phyloP scores from a whole-genome alignment of 2,329 filamentous ascomycete species.

The Setomelanomma holmii region DNA sequence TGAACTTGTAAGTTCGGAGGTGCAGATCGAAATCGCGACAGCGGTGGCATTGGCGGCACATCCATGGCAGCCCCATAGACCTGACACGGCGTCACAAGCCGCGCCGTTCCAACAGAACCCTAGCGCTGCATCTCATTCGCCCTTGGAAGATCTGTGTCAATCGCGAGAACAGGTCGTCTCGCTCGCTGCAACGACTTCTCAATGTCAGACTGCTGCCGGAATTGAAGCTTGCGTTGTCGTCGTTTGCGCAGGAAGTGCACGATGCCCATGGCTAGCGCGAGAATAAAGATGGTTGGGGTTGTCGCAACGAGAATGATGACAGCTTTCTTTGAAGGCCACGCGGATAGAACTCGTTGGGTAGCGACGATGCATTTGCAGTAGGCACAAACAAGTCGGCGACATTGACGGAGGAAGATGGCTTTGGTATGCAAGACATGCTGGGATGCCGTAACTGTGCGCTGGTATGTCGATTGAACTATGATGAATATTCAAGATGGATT shows the following conservation, averaged over 20 bases:
- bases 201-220: slow-evolving; percentile 5
- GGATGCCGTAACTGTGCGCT: no score
- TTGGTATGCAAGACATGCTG: neutral
- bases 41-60: neutral
- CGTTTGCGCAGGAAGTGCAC: slow-evolving; percentile 4
- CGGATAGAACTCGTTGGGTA: neutral
- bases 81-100: neutral
- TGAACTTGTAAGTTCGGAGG: neutral
- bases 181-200: neutral
- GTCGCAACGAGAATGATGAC: slow-evolving; percentile 3
- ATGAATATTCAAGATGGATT: neutral
- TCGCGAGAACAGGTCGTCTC: neutral
- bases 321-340: neutral
- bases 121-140: neutral
- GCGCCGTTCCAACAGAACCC: neutral
- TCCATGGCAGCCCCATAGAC: neutral
- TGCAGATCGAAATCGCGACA: neutral
- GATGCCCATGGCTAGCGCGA: slow-evolving; percentile 1
- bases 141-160: neutral
- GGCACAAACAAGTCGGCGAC: neutral
- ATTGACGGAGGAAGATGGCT: neutral
- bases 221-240: neutral
- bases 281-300: neutral
- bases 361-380: neutral
- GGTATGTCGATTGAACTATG: no score